These are phyloP conservation scores for Penicillium sp. DNA, from an alignment of 2,329 filamentous ascomycete species.

Conservation along the genomic window DNA sequence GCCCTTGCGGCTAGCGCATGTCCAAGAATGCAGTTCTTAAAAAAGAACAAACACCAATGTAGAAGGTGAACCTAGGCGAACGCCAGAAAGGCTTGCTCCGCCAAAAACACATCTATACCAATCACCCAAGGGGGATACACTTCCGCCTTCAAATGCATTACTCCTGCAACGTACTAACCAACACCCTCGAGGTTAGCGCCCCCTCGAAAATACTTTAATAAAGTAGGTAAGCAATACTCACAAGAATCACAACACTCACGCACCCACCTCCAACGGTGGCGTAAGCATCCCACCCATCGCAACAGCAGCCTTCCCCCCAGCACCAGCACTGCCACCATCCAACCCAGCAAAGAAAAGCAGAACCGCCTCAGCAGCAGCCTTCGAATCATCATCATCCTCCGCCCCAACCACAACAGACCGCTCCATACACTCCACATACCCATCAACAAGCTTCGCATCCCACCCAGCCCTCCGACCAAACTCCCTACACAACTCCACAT, in stretches of 20 bases:
- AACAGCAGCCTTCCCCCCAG: constrained; percentile 15
- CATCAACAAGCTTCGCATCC: constrained; percentile 12
- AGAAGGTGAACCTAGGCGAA: background rate
- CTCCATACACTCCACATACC: constrained; percentile 28
- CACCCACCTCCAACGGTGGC: constrained; percentile 20
- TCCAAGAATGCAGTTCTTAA: background rate
- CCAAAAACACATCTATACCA: too few species aligned
- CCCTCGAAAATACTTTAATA: too few species aligned
- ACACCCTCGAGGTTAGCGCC: too few species aligned
- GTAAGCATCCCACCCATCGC: constrained; percentile 23
- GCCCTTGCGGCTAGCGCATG: background rate
- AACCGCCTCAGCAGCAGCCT: constrained; percentile 37
- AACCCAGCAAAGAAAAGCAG: constrained; percentile 33
- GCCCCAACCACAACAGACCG: constrained; percentile 13
- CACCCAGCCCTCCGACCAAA: constrained; percentile 30
- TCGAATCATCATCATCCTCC: constrained; percentile 36
- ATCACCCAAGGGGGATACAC: too few species aligned
- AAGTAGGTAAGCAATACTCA: background rate
- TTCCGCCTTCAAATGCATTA: too few species aligned
- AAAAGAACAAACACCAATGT: background rate
- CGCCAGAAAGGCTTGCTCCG: too few species aligned
- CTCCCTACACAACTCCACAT: constrained; percentile 27
- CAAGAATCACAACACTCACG: background rate
- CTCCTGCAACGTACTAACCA: too few species aligned
- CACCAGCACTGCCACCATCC: constrained; percentile 6